Base-by-base conservation (phyloP, 495 filamentous ascomycete species). In the Lichenothelia convexa region DNA sequence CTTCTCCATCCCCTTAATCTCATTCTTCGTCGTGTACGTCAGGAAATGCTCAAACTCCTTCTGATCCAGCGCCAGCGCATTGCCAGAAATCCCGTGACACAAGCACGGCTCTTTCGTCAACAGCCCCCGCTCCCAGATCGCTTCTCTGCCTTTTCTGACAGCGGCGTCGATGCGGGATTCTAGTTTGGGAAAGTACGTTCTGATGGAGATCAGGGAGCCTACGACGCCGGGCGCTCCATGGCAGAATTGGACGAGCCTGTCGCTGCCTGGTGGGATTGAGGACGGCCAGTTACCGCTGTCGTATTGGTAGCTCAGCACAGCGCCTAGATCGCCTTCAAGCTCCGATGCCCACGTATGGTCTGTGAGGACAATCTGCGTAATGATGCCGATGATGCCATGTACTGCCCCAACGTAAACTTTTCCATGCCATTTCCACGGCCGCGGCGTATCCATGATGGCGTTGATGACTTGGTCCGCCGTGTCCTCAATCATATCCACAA, bases 191-290 rank as follows among this genome's bases (percentile, higher is more conserved):
- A 73, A 76, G 41, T 59, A 50, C 17, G 56, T 45, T 19, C 55
- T 42, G 36, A 78, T 55, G 4, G 62, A 56, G 1, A 56, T 11
- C 15, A 78, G 58, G 13, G 70, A 69, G 3, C 64, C 16, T 0
- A 71, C 48, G n/a, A 76, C 61, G 0, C 73, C 74, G 0, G 74
- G 70, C 1, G 68, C 73, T 11, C 74, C 74, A 45, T 78, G 74
- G 47, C 74, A 78, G 47, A 76, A 68, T 51, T 78, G 74, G 2
- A 78, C 71, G 2, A 75, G 57, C 0, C 53, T 36, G 32, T 65
- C 63, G 15, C 49, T 53, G 19, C 56, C 60, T 11, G 56, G 49
- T 21, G 58, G 58, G n/a, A 62, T 47, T 8, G 43, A 49, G 27
- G 47, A 51, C 12, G 58, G 58, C 36, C 58, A 62, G 36, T 62